Evolutionary conservation across 140 eudicot species (phyloP), one percentile per base, ranked within the genome.

Genomic region (Cichorium intybus): DNA sequence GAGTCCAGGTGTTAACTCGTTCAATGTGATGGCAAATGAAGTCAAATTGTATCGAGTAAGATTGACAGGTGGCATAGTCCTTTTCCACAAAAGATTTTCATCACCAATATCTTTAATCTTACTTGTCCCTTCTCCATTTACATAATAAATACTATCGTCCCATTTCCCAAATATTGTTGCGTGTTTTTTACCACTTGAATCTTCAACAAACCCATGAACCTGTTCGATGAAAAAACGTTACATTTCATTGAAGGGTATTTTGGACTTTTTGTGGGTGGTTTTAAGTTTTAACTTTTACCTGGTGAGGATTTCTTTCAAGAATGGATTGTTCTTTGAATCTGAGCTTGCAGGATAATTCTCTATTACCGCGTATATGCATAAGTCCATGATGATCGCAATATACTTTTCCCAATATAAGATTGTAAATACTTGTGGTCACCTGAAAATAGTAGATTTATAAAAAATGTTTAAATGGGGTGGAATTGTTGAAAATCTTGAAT

Each of bases 161-260:
- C 94, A 87, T 67, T 87, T 90, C 34, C 97, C 95, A 41, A 68
- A 87, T 47, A 87, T 41, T 1, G 90, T 82, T 4, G 90, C 97
- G 5, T 78, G 81, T 60, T 84, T 87, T 66, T 82, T 82, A 41
- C 95, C 90, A 67, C 45, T 73, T 74, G 56, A 55, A 71, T 87
- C 97, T 75, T 84, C 90, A 22, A 90, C 83, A 49, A 77, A 33
- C 34, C 97, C 97, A 21, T 90, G 93, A 27, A 90, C 97, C 97
- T 90, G 76, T 24, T 62, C 60, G n/a, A n/a, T n/a, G n/a, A n/a
- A 52, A 76, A 27, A 20, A 1, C n/a, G 2, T 0, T 8, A 35
- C 9, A 35, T 35, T 3, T 35, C 4, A n/a, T n/a, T n/a, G n/a
- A 39, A 11, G 0, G n/a, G 4, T 10, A 11, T 39, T 39, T 12